These are phyloP conservation scores for Ustilago sp. DNA, from an alignment of 1,284 basidiomycete species.

Conservation along the genomic window DNA sequence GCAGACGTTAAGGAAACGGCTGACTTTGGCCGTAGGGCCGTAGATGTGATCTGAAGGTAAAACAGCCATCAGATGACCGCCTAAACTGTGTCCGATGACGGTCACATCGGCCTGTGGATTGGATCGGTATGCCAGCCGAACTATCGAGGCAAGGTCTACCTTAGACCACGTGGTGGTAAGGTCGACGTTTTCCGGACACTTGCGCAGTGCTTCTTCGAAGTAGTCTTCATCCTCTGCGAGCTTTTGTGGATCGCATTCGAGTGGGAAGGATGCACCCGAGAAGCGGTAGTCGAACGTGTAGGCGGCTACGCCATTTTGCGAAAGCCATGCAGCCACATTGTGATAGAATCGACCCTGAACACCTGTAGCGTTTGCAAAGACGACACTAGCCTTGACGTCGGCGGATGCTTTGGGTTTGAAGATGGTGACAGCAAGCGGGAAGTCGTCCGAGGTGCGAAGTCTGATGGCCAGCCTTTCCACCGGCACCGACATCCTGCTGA, in stretches of 20 bases:
- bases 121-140: slow-evolving; percentile 36
- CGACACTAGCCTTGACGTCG: slow-evolving; percentile 31
- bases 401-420: slow-evolving; percentile 35
- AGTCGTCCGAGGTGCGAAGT: slow-evolving; percentile 41
- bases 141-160: slow-evolving; percentile 54
- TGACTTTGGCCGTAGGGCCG: slow-evolving; percentile 47
- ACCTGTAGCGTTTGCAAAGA: slow-evolving; percentile 58
- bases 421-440: slow-evolving; percentile 46
- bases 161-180: slow-evolving; percentile 58
- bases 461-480: slow-evolving; percentile 26
- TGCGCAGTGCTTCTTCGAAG: slow-evolving; percentile 45
- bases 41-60: slow-evolving; percentile 41
- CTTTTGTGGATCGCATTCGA: slow-evolving; percentile 34
- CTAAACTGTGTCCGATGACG: slow-evolving; percentile 54
- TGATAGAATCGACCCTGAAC: slow-evolving; percentile 61
- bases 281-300: slow-evolving; percentile 61
- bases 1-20: slow-evolving; percentile 54
- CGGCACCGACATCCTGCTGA: slow-evolving; percentile 21
- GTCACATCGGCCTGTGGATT: slow-evolving; percentile 45
- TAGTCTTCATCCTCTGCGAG: slow-evolving; percentile 52
- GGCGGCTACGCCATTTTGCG: slow-evolving; percentile 50
- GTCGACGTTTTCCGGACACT: slow-evolving; percentile 41
- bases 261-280: slow-evolving; percentile 54
- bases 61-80: slow-evolving; percentile 54
- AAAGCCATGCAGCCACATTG: slow-evolving; percentile 49